These are phyloP conservation scores for Brassica balearica DNA, from an alignment of 441 rosid species.

Conservation along the genomic window DNA sequence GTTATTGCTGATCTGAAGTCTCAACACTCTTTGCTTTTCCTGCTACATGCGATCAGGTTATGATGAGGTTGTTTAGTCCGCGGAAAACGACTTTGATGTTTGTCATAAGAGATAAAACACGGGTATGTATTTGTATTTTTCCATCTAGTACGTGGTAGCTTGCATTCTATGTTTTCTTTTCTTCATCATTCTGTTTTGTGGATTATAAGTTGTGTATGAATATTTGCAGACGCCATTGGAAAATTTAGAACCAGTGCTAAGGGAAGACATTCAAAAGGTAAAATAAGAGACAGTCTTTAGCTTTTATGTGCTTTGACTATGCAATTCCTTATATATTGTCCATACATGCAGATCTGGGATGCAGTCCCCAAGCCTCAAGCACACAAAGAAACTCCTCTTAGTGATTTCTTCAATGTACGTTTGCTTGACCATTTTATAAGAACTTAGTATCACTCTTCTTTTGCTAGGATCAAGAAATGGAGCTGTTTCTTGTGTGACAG, in stretches of 20 bases:
- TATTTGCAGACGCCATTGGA: slow-evolving; percentile 88
- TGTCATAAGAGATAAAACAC: slow-evolving; percentile 98
- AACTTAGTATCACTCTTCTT: slow-evolving; percentile 16
- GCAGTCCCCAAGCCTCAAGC: slow-evolving; percentile 94
- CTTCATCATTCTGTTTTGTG: not conserved
- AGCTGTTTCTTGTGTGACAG: slow-evolving; percentile 51
- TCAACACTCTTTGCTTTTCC: slow-evolving; percentile 21
- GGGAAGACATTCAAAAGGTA: slow-evolving; percentile 99
- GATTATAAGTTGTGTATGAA: slow-evolving; percentile 26
- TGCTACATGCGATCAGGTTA: slow-evolving; percentile 66
- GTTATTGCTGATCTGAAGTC: slow-evolving; percentile 33
- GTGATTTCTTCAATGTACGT: slow-evolving; percentile 96
- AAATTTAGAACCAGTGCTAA: slow-evolving; percentile 91
- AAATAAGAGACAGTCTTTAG: slow-evolving; percentile 25
- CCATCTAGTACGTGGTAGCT: not conserved
- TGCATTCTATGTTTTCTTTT: slow-evolving; percentile 10
- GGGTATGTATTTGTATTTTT: slow-evolving; percentile 60
- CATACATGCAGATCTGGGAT: slow-evolving; percentile 90
- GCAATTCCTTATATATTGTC: slow-evolving; percentile 27
- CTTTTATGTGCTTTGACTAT: slow-evolving; percentile 21
- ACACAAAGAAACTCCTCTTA: slow-evolving; percentile 91
- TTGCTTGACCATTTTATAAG: slow-evolving; percentile 12
- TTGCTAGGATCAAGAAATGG: slow-evolving; percentile 28
- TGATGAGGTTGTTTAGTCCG: slow-evolving; percentile 69
- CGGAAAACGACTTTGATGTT: slow-evolving; percentile 84